Percentiles rank a stretch among this genome's conserved stretches.
Conservation (phyloP, 2,329 filamentous ascomycete species). For the Emydomyces testavorans region DNA sequence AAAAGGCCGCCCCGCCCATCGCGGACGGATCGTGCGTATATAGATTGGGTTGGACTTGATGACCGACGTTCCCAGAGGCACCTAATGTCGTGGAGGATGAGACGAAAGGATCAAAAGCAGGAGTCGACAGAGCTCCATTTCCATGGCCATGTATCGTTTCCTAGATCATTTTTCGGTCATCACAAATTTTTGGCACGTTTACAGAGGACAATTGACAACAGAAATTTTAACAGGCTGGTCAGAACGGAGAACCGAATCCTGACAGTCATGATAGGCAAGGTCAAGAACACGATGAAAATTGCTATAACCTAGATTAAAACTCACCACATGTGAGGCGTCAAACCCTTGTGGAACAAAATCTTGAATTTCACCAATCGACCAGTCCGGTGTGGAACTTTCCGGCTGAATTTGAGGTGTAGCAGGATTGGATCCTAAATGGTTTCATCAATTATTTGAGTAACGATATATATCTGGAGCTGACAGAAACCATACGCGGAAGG, state of each 20-base stretch:
- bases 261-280: too few species aligned
- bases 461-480: neutral
- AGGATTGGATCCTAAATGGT: constrained; percentile 30
- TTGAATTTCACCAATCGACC: constrained; percentile 36
- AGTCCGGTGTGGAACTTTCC: constrained; percentile 34
- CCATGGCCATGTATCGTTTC: constrained; percentile 36
- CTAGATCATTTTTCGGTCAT: constrained; percentile 19
- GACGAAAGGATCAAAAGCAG: constrained; percentile 54
- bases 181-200: too few species aligned
- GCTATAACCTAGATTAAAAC: constrained; percentile 13
- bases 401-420: constrained; percentile 32
- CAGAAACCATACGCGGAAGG: constrained; percentile 25
- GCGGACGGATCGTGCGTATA: constrained; percentile 61
- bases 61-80: constrained; percentile 34
- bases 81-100: constrained; percentile 46
- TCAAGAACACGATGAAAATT: neutral
- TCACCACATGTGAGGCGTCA: constrained; percentile 31
- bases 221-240: too few species aligned
- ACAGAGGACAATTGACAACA: too few species aligned
- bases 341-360: constrained; percentile 47
- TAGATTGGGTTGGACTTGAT: constrained; percentile 52
- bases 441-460: constrained; percentile 1
- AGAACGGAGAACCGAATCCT: too few species aligned
- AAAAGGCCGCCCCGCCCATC: constrained; percentile 55
- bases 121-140: constrained; percentile 41